Evolutionary conservation across 257 asterid species (phyloP).

Genomic region (Plantago major): DNA sequence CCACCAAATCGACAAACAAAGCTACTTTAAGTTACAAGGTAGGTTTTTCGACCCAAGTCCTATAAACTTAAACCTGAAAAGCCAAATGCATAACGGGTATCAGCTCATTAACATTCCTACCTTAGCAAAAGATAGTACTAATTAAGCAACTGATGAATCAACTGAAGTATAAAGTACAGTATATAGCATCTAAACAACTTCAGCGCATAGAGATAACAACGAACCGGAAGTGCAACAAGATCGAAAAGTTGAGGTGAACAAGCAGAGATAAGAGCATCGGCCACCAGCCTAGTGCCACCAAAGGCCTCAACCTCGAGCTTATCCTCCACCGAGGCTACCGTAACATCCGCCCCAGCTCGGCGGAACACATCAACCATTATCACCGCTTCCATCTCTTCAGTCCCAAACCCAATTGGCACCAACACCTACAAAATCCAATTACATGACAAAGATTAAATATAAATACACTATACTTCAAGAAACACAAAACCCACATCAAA

Average conservation of each 20-base stretch:
- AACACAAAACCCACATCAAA: not conserved
- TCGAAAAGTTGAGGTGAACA: conserved; percentile 63
- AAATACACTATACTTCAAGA: not conserved
- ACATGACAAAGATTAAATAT: not conserved
- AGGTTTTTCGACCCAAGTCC: too few species aligned
- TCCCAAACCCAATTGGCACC: conserved; percentile 88
- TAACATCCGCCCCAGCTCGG: conserved; percentile 88
- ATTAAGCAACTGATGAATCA: too few species aligned
- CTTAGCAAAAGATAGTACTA: not conserved
- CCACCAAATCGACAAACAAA: too few species aligned
- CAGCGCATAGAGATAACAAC: too few species aligned
- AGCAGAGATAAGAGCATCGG: conserved; percentile 56
- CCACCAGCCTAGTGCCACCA: conserved; percentile 77
- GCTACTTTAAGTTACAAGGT: too few species aligned
- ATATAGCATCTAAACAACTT: too few species aligned
- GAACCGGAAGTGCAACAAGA: conserved; percentile 45
- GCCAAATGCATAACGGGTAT: not conserved
- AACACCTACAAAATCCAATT: conserved; percentile 41
- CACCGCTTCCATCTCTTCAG: conserved; percentile 97
- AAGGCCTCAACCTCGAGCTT: conserved; percentile 75
- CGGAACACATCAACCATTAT: conserved; percentile 69
- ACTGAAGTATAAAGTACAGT: too few species aligned
- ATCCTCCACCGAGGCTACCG: conserved; percentile 88
- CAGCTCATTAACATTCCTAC: not conserved
- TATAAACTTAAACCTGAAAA: not conserved